phyloP scores from a whole-genome alignment of 2,329 filamentous ascomycete genomes.

The Phoma sp. region DNA sequence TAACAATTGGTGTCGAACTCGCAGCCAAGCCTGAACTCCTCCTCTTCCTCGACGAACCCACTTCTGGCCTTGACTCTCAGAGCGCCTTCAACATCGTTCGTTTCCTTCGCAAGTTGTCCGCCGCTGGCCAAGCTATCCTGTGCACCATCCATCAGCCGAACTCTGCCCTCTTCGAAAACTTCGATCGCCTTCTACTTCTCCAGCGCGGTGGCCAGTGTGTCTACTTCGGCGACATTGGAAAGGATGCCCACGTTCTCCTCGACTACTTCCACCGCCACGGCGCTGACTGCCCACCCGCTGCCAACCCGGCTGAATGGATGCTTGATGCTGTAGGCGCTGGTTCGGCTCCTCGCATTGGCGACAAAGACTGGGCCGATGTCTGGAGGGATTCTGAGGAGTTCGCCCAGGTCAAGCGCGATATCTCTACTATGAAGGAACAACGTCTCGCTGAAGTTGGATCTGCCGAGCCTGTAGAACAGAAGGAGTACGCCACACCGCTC shows the following conservation, averaged over 20 bases:
- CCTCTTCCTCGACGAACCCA: slow-evolving; percentile 81
- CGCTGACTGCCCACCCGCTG: slow-evolving; percentile 64
- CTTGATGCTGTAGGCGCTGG: slow-evolving; percentile 83
- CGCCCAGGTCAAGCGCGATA: slow-evolving; percentile 69
- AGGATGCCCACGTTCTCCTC: slow-evolving; percentile 75
- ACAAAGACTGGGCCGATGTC: slow-evolving; percentile 80
- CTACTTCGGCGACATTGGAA: slow-evolving; percentile 85
- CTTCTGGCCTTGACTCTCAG: slow-evolving; percentile 75
- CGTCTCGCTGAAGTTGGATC: slow-evolving; percentile 59
- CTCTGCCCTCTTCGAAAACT: slow-evolving; percentile 84
- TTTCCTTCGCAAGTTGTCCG: slow-evolving; percentile 77
- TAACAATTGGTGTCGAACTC: slow-evolving; percentile 69
- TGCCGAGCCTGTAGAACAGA: slow-evolving; percentile 61
- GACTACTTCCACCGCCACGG: slow-evolving; percentile 61
- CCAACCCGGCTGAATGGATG: slow-evolving; percentile 77
- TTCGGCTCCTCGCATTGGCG: slow-evolving; percentile 73
- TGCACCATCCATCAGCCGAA: slow-evolving; percentile 94
- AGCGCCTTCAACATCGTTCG: slow-evolving; percentile 79
- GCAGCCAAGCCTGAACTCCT: slow-evolving; percentile 73
- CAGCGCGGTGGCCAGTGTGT: slow-evolving; percentile 81
- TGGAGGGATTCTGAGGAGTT: slow-evolving; percentile 79
- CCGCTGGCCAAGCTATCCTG: slow-evolving; percentile 85
- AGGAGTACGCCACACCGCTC: slow-evolving; percentile 83
- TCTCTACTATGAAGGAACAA: slow-evolving; percentile 69
- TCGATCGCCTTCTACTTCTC: slow-evolving; percentile 81